Conservation (phyloP, 306 rosid species). For the Urtica urens region DNA sequence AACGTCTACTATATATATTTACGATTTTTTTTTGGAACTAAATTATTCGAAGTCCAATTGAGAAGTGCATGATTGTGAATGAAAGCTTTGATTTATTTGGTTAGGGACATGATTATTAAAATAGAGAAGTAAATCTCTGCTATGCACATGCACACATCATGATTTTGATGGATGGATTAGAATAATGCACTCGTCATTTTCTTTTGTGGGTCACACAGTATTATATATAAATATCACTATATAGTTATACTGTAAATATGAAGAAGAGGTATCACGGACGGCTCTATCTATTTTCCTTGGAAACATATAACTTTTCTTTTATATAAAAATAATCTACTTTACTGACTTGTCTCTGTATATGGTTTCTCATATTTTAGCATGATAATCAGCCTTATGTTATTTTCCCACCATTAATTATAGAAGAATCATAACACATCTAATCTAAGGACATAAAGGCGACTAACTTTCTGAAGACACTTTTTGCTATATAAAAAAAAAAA, state of each 20-base stretch:
- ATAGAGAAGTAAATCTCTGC: conserved; percentile 6
- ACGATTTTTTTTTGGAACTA: too few species aligned
- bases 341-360: not conserved
- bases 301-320: conserved; percentile 16
- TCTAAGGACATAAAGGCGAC: conserved; percentile 39
- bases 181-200: not conserved
- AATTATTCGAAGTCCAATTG: too few species aligned
- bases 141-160: not conserved
- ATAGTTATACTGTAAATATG: not conserved
- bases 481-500: not conserved
- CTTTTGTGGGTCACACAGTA: conserved; percentile 1
- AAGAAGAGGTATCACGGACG: conserved; percentile 72
- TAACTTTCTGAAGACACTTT: conserved; percentile 20
- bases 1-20: too few species aligned
- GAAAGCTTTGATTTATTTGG: too few species aligned
- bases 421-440: conserved; percentile 47
- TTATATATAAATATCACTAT: not conserved
- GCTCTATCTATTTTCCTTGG: conserved; percentile 56
- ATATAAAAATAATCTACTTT: not conserved
- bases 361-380: not conserved
- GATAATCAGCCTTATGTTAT: not conserved
- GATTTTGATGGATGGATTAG: conserved; percentile 1
- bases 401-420: conserved; percentile 43
- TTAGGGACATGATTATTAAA: conserved; percentile 2
- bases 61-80: too few species aligned